Percentiles rank a stretch among this genome's conserved stretches.
Evolutionary conservation across 257 asterid genomes (phyloP).

Genomic region (Capsicum rhomboideum): DNA sequence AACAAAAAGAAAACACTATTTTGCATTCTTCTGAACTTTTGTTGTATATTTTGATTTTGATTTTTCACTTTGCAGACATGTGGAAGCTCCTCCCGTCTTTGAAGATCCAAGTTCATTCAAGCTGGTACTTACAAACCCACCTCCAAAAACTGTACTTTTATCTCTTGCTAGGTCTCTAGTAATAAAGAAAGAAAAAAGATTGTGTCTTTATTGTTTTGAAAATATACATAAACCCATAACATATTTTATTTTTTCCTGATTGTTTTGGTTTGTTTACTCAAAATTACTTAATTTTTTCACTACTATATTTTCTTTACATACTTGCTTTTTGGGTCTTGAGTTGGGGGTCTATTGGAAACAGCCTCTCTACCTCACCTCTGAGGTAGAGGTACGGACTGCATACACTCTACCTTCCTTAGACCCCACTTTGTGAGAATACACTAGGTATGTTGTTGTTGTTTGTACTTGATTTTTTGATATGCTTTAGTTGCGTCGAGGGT

Average conservation of each 20-base stretch:
- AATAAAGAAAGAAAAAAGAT: neutral
- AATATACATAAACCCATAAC: neutral
- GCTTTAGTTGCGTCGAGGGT: no score
- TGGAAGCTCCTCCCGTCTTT: slow-evolving; percentile 67
- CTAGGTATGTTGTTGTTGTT: no score
- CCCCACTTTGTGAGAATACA: no score
- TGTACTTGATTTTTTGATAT: no score
- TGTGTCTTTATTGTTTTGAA: neutral
- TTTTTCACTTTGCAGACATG: slow-evolving; percentile 39
- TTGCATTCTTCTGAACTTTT: neutral
- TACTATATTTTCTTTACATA: no score
- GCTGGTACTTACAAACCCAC: slow-evolving; percentile 3
- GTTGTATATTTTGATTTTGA: neutral
- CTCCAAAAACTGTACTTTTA: neutral
- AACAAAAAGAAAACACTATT: neutral
- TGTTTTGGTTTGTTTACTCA: neutral
- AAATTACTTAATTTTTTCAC: no score
- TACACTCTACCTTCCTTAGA: no score
- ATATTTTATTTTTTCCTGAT: no score
- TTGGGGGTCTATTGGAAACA: no score
- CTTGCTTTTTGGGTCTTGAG: no score
- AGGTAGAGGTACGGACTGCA: no score
- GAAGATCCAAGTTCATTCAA: slow-evolving; percentile 92
- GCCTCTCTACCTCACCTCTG: no score
- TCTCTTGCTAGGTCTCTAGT: neutral